Base-by-base conservation (phyloP, 1,139 yeast species). In the Pichia sp. region DNA sequence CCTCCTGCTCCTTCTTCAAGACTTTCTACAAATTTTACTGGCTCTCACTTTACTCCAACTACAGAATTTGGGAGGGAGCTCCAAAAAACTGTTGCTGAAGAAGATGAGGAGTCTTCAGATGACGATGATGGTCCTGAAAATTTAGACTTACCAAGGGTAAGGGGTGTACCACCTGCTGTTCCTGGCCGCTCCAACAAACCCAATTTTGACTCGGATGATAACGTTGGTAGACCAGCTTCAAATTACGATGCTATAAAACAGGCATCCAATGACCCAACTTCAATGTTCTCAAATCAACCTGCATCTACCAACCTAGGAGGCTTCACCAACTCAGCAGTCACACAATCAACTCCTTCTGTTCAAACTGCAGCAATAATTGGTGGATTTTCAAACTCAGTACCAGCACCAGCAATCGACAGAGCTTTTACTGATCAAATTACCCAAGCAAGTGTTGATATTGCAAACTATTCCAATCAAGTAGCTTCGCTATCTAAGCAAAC, bases 401-500 rank as follows among this genome's bases (percentile, higher is more conserved):
- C 49, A 11, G 40, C 40, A 11, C 30, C n/a, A 15, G 11, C 38
- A 41, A 41, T 19, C 2, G 73, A 68, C 48, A 58, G 59, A 34
- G 67, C 62, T 2, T 76, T 82, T 5, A 80, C 90, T 1, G 82
- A 84, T 30, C 84, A 86, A 65, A 74, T 90, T 50, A 84, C 95
- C 0, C 81, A 81, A 59, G 92, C 95, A 3, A 84, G 95, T 15
- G 81, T 93, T 3, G 97, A 90, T 62, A 79, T 89, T 69, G 97
- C 96, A 16, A 90, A 92, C 63, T 77, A 87, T 50, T 87, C 95
- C 1, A 89, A 86, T 64, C 97, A 92, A 72, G 84, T 90, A 58
- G 84, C 83, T 58, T 86, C 96, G 0, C 76, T 90, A 61, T 79
- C 90, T 2, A 72, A 79, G 23, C 97, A 92, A 71, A 87, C 95